phyloP scores from a whole-genome alignment of 371 early-diverging fungal genomes.

The Mucor circinelloides region DNA sequence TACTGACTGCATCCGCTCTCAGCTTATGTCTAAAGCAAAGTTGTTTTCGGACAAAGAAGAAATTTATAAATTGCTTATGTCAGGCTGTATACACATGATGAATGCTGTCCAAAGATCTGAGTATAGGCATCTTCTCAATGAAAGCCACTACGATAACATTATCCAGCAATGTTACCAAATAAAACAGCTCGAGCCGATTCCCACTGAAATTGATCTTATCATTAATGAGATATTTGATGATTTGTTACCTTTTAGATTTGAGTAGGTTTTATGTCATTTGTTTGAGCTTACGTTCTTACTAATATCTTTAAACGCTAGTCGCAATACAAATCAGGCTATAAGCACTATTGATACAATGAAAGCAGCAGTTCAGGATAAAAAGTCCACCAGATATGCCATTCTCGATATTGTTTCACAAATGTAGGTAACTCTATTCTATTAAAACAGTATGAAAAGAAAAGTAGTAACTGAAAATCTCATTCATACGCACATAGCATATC shows the following conservation, averaged over 20 bases:
- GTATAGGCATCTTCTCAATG: background rate
- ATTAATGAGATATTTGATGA: background rate
- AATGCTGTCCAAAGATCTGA: too few species aligned
- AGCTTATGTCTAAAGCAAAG: background rate
- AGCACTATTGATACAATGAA: background rate
- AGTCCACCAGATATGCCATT: background rate
- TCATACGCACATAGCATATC: background rate
- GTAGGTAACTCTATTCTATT: background rate
- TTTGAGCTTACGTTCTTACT: background rate
- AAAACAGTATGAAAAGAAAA: background rate
- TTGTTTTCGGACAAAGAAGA: background rate
- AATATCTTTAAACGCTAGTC: background rate
- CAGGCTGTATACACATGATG: too few species aligned
- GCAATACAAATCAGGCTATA: slow-evolving; percentile 1
- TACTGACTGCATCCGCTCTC: background rate
- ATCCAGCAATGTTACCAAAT: too few species aligned
- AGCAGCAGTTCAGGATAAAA: background rate
- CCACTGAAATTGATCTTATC: too few species aligned
- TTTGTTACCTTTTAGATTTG: background rate
- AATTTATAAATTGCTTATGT: background rate
- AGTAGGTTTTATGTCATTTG: background rate
- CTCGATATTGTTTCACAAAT: background rate
- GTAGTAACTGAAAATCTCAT: background rate
- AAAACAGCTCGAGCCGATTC: too few species aligned
- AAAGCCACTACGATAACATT: background rate